Conservation (phyloP, 78 protist species). For the Monocercomonoides exilis region DNA sequence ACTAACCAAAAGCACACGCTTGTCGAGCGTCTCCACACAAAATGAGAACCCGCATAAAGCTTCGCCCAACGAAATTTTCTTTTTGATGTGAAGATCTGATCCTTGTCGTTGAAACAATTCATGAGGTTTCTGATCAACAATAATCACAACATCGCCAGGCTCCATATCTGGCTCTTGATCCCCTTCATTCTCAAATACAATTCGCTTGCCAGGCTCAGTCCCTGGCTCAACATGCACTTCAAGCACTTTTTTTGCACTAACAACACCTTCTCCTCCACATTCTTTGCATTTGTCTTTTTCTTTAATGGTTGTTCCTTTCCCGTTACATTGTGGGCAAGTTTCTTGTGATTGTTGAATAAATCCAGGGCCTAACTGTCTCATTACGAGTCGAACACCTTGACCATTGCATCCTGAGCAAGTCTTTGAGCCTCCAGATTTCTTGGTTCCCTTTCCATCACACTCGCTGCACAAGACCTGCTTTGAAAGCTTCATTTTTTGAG, state of each 20-base stretch:
- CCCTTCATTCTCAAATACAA: constrained; percentile 80
- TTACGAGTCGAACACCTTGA: constrained; percentile 49
- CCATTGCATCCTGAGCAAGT: constrained; percentile 72
- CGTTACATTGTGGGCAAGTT: constrained; percentile 64
- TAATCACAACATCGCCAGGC: constrained; percentile 88
- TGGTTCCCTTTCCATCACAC: constrained; percentile 64
- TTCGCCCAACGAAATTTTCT: constrained; percentile 47
- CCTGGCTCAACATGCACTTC: constrained; percentile 88
- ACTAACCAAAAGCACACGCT: constrained; percentile 55
- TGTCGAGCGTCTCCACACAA: constrained; percentile 73
- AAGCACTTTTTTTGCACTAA: constrained; percentile 32
- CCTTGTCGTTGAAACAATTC: constrained; percentile 72
- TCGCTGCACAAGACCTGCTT: constrained; percentile 65
- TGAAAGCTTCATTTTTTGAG: constrained; percentile 65
- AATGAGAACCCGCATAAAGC: constrained; percentile 81
- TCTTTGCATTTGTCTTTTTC: constrained; percentile 60
- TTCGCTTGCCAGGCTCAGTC: constrained; percentile 68
- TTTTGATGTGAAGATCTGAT: constrained; percentile 68
- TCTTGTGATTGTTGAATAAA: constrained; percentile 69
- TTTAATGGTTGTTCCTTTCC: constrained; percentile 66
- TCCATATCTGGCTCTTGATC: constrained; percentile 71
- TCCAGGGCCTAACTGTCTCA: constrained; percentile 80
- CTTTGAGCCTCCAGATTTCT: constrained; percentile 31
- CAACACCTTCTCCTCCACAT: constrained; percentile 66
- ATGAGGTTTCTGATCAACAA: constrained; percentile 75